Evolutionary conservation across 805 yeast genomes (phyloP).

Genomic region (Myxozyma geophila): DNA sequence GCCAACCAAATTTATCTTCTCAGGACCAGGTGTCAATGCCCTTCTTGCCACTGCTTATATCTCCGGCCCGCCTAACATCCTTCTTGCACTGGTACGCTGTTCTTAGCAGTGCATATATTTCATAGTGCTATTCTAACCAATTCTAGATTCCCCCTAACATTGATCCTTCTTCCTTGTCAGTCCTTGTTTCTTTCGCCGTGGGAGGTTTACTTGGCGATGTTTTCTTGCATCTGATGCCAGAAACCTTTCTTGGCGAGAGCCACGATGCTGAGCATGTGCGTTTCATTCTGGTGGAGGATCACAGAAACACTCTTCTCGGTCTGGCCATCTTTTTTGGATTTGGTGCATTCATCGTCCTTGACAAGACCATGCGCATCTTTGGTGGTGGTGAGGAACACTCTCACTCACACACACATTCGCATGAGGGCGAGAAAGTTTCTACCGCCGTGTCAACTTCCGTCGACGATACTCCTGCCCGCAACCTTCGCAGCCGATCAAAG

Average conservation of each 20-base stretch:
- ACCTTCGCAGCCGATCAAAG: constrained; percentile 18
- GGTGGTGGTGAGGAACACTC: constrained; percentile 49
- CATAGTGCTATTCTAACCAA: background rate
- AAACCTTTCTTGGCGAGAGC: constrained; percentile 61
- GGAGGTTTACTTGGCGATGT: constrained; percentile 80
- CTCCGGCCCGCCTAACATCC: constrained; percentile 65
- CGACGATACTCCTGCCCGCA: constrained; percentile 12
- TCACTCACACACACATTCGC: constrained; percentile 43
- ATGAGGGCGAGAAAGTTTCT: constrained; percentile 9
- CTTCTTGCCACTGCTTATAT: constrained; percentile 66
- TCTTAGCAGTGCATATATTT: background rate
- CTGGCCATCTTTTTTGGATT: constrained; percentile 65
- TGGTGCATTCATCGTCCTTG: constrained; percentile 61
- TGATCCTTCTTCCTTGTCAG: constrained; percentile 54
- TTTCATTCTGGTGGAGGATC: constrained; percentile 58
- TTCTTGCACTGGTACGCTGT: constrained; percentile 49
- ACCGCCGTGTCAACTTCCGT: constrained; percentile 17
- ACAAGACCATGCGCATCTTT: constrained; percentile 60
- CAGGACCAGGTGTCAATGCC: constrained; percentile 67
- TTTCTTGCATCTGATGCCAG: constrained; percentile 72
- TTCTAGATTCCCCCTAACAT: constrained; percentile 58
- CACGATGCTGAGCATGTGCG: constrained; percentile 47
- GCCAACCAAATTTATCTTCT: constrained; percentile 16
- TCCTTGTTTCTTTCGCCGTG: constrained; percentile 71
- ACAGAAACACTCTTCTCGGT: constrained; percentile 56